phyloP scores from a whole-genome alignment of 768 basidiomycete genomes.

The Leucosporidium yakuticum region DNA sequence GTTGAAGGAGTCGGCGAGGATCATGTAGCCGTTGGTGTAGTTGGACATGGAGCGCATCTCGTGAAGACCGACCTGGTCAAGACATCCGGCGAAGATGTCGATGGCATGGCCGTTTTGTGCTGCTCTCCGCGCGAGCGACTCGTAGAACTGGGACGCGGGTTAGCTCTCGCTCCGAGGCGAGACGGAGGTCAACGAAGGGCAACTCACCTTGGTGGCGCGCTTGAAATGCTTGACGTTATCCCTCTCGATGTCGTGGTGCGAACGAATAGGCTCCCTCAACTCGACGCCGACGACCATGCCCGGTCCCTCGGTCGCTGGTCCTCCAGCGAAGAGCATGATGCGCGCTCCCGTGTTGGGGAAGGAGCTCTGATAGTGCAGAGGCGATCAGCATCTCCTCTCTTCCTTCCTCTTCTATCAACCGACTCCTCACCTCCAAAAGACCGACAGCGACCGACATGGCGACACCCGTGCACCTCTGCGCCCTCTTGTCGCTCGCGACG shows the following conservation, averaged over 20 bases:
- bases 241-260: conserved; percentile 96
- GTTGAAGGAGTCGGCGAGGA: conserved; percentile 91
- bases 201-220: conserved; percentile 79
- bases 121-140: conserved; percentile 82
- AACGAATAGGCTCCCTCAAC: conserved; percentile 92
- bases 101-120: conserved; percentile 92
- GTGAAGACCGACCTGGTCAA: conserved; percentile 93
- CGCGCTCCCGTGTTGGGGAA: conserved; percentile 94
- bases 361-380: conserved; percentile 47
- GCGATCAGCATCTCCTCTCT: background rate
- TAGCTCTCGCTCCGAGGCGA: background rate
- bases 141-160: conserved; percentile 67
- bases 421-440: conserved; percentile 63
- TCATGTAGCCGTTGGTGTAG: conserved; percentile 92
- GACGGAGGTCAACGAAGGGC: background rate
- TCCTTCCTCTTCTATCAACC: background rate
- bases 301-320: conserved; percentile 91
- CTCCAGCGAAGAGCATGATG: conserved; percentile 93
- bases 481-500: conserved; percentile 86
- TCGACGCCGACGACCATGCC: conserved; percentile 95
- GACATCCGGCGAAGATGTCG: conserved; percentile 91
- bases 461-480: conserved; percentile 89
- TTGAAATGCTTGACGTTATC: conserved; percentile 97
- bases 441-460: conserved; percentile 90
- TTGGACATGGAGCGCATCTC: conserved; percentile 97